Evolutionary conservation across 139 green algal species (phyloP).

Genomic region (Chlorella sp.): DNA sequence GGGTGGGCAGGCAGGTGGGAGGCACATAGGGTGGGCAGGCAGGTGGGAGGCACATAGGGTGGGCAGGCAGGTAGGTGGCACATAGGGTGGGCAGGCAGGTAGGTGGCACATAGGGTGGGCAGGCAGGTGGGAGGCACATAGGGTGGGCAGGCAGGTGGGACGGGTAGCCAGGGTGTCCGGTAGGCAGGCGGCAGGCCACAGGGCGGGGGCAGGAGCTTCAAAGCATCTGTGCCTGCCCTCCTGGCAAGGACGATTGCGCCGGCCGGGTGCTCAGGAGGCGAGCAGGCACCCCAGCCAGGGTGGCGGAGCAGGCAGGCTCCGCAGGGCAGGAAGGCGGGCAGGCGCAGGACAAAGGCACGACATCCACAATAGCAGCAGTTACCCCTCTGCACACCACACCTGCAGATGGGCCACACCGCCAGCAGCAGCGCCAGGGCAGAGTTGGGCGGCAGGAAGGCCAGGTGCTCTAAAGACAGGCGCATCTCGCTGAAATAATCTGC

Average conservation of each 20-base stretch:
- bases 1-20: no score
- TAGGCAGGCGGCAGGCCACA: not conserved
- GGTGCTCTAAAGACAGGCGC: slow-evolving; percentile 30
- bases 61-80: no score
- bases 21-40: no score
- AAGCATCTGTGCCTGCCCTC: no score
- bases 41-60: no score
- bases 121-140: not conserved
- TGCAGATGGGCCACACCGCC: slow-evolving; percentile 44
- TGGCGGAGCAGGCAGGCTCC: not conserved
- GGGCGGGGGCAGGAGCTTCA: no score
- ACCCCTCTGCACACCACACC: not conserved
- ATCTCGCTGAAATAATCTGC: slow-evolving; percentile 30
- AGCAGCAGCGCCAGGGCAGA: slow-evolving; percentile 37
- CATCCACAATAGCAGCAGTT: no score
- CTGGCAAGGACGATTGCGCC: no score
- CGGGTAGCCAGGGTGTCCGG: not conserved
- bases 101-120: no score
- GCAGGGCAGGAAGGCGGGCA: not conserved
- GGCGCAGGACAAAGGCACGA: not conserved
- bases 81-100: no score
- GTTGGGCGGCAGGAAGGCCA: slow-evolving; percentile 25
- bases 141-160: not conserved
- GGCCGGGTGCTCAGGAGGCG: no score
- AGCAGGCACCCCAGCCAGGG: no score